phyloP scores from a whole-genome alignment of 2,329 filamentous ascomycete genomes.

The Amphichorda felina region DNA sequence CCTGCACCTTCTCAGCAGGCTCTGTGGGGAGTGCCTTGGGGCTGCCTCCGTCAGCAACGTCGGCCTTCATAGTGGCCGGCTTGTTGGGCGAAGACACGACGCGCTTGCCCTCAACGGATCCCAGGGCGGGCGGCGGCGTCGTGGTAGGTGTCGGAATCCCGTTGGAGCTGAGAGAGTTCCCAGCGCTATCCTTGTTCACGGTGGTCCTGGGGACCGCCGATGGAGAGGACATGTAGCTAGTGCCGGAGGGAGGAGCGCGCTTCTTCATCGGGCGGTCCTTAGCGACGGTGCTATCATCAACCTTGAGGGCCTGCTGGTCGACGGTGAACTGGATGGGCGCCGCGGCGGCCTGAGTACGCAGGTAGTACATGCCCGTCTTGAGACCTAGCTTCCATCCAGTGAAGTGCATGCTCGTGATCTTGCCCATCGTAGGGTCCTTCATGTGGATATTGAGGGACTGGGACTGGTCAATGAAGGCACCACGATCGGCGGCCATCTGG shows the following conservation, averaged over 20 bases:
- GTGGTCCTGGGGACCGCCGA: constrained; percentile 51
- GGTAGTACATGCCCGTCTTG: constrained; percentile 99
- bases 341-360: constrained; percentile 92
- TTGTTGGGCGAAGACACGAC: constrained; percentile 46
- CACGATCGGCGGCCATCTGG: constrained; percentile 96
- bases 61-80: constrained; percentile 62
- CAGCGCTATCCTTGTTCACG: constrained; percentile 30
- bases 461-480: constrained; percentile 97
- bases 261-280: constrained; percentile 57
- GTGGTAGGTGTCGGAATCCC: constrained; percentile 58
- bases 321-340: constrained; percentile 98
- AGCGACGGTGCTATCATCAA: constrained; percentile 69
- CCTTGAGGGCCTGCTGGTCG: constrained; percentile 87
- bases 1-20: constrained; percentile 47
- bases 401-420: constrained; percentile 99
- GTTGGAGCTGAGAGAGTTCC: constrained; percentile 30
- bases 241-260: constrained; percentile 45
- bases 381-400: constrained; percentile 97
- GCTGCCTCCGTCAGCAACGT: constrained; percentile 64
- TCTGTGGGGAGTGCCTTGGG: constrained; percentile 69
- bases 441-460: constrained; percentile 99
- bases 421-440: constrained; percentile 98
- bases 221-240: constrained; percentile 42
- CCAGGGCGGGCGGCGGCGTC: constrained; percentile 43
- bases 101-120: constrained; percentile 23